Base-by-base conservation (phyloP, 176 grass and related monocot species). In the Avena atlantica region DNA sequence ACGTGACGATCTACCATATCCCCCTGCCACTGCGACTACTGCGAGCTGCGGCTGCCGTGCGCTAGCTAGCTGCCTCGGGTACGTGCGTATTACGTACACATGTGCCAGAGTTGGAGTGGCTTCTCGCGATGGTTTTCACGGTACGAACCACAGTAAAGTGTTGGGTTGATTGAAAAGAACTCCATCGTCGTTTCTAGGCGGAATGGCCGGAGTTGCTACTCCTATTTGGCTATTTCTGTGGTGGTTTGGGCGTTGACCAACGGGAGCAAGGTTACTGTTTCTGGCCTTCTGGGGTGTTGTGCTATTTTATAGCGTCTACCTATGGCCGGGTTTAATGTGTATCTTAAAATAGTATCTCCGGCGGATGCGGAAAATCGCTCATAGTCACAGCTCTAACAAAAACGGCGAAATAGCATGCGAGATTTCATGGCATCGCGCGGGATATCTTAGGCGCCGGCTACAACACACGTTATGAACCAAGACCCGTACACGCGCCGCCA, bases 61-160 rank as follows among this genome's bases (percentile, higher is more conserved):
- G 37, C 3, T 40, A 42, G 6, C 40, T 42, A 42, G 40, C 40
- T 42, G 5, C 5, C 40, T 42, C 40, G 40, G 6, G 0, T 42
- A 42, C 31, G 31, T 34, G 4, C 29, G 2, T 68, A 79, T 61
- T 42, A 42, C 31, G 31, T 34, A 34, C 29, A 31, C 78, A 79
- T 61, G 69, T 60, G 68, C 68, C 40, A 5, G 42, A 49, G 40
- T 69, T 63, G 6, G 56, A 56, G 17, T 23, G 34, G 65, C 20
- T 20, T 83, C 45, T 75, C 23, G 10, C 16, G 52, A 50, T 44
- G 53, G 16, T 17, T 74, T 53, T 62, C 53, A 6, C 10, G 12
- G 86, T 82, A 88, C 86, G 79, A 48, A 48, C 19, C 31, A 34
- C 27, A 29, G 27, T 29, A 29, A 29, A 29, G 27, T 29, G 27